Conservation (phyloP, 192 early-diverging fungal species). For the Coemansia aciculifera region DNA sequence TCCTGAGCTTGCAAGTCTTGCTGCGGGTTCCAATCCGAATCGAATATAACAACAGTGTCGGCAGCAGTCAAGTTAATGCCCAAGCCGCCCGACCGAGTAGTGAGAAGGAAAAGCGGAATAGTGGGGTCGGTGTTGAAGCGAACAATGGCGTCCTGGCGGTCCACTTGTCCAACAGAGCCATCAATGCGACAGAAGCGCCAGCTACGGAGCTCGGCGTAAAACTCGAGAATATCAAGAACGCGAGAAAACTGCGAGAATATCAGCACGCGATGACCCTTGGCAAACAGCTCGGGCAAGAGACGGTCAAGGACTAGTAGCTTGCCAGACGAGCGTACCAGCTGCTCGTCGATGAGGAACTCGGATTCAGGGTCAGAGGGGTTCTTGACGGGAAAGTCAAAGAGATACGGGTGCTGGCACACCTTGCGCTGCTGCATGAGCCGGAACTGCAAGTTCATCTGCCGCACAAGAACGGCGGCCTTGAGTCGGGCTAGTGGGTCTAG, state of each 20-base stretch:
- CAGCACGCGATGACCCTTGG: conserved; percentile 85
- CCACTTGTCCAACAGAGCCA: conserved; percentile 78
- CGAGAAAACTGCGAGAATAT: conserved; percentile 93
- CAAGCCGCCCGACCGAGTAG: conserved; percentile 93
- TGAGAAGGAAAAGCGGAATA: conserved; percentile 80
- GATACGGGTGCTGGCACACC: conserved; percentile 94
- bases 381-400: conserved; percentile 77
- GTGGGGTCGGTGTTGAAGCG: conserved; percentile 49
- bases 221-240: conserved; percentile 89
- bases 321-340: conserved; percentile 73
- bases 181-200: conserved; percentile 91
- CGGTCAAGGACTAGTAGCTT: conserved; percentile 87
- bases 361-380: conserved; percentile 58
- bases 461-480: conserved; percentile 49
- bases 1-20: conserved; percentile 96
- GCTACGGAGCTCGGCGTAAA: conserved; percentile 77
- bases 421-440: conserved; percentile 90
- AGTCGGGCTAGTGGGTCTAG: conserved; percentile 12
- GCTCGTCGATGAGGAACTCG: conserved; percentile 58
- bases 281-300: conserved; percentile 76
- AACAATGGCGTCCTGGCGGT: conserved; percentile 66
- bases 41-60: conserved; percentile 95
- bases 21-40: conserved; percentile 99
- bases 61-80: conserved; percentile 97
- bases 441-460: conserved; percentile 75